Conservation (phyloP, 2,329 filamentous ascomycete genomes). For the Ophiostoma novo-ulmi region DNA sequence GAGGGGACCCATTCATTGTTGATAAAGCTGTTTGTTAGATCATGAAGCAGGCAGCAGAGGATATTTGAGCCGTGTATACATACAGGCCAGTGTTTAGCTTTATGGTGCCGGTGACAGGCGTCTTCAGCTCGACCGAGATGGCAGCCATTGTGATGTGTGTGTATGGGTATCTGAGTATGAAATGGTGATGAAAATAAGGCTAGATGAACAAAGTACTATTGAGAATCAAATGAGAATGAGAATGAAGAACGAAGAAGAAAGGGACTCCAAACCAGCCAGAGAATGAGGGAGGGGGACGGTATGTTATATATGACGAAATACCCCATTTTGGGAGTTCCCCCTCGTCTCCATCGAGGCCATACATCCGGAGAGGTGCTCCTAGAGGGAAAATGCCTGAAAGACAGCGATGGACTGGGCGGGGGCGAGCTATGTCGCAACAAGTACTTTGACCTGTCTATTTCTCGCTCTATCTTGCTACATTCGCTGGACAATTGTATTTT, state of each 20-base stretch:
- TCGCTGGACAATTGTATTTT: background rate
- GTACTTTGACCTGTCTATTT: background rate
- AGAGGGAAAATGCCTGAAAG: background rate
- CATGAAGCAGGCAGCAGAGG: slow-evolving; percentile 1
- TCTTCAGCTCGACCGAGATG: slow-evolving; percentile 55
- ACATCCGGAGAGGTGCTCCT: slow-evolving; percentile 2
- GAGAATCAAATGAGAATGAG: background rate
- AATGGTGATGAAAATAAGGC: background rate
- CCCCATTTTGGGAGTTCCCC: background rate
- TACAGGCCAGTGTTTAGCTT: slow-evolving; percentile 59
- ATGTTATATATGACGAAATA: slow-evolving; percentile 17
- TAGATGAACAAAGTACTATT: background rate
- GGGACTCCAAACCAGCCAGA: background rate
- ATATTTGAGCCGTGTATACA: slow-evolving; percentile 30
- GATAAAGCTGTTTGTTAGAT: slow-evolving; percentile 60
- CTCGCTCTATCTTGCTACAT: background rate
- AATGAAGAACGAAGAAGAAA: background rate
- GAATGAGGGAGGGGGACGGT: background rate
- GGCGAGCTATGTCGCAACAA: background rate
- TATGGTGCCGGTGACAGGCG: slow-evolving; percentile 57
- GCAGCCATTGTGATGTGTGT: slow-evolving; percentile 32
- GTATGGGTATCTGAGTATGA: slow-evolving; percentile 4
- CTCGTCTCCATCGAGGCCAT: slow-evolving; percentile 10
- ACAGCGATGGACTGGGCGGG: slow-evolving; percentile 13
- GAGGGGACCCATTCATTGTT: slow-evolving; percentile 85